Conservation (phyloP, 2,329 filamentous ascomycete species). For the Teratosphaeria pseudoeucalypti region DNA sequence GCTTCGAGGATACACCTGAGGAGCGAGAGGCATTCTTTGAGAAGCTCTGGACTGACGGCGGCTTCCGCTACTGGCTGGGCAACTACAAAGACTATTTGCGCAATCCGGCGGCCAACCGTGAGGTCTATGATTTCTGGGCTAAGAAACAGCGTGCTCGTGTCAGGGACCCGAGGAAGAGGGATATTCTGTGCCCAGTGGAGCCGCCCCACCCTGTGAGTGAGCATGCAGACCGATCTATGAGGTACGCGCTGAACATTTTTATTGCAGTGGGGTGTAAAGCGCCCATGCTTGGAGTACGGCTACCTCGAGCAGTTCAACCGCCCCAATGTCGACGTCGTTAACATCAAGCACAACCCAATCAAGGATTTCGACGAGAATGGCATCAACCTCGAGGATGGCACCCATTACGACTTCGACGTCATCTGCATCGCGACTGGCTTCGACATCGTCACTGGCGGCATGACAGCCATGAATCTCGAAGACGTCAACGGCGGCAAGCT, state of each 20-base stretch:
- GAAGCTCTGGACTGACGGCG: constrained; percentile 29
- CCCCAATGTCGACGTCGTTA: constrained; percentile 31
- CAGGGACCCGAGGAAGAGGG: constrained; percentile 31
- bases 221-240: background rate
- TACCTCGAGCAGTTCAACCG: constrained; percentile 35
- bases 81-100: constrained; percentile 22
- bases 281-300: constrained; percentile 34
- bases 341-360: constrained; percentile 31
- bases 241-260: background rate
- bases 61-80: constrained; percentile 24
- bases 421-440: constrained; percentile 37
- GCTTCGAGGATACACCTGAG: constrained; percentile 36
- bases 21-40: constrained; percentile 34
- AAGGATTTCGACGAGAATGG: constrained; percentile 33
- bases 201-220: constrained; percentile 26
- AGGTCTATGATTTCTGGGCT: constrained; percentile 36
- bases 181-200: constrained; percentile 32
- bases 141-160: constrained; percentile 34
- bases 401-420: constrained; percentile 32
- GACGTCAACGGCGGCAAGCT: constrained; percentile 24
- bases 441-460: constrained; percentile 27
- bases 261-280: constrained; percentile 31
- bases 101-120: constrained; percentile 28
- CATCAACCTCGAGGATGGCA: constrained; percentile 32
- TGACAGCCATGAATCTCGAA: constrained; percentile 17